Evolutionary conservation across 2,329 filamentous ascomycete genomes (phyloP), one percentile per base, ranked within the genome.

Genomic region (Coniochaeta sp.): DNA sequence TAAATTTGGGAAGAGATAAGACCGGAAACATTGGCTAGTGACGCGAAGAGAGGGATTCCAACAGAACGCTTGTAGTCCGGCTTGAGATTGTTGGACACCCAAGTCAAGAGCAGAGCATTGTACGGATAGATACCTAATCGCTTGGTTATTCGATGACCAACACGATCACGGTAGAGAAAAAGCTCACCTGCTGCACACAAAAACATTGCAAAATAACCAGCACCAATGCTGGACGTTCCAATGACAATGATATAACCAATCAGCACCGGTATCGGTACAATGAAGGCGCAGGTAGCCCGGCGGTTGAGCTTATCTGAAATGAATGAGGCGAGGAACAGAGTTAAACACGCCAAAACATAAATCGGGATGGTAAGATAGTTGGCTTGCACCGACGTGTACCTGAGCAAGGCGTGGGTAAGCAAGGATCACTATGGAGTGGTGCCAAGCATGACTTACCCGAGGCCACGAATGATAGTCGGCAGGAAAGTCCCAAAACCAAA

Each of bases 11-110:
- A 42, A 4, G 59, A 34, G 9, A 61, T 44, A 24, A 62, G n/a
- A 17, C 61, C 61, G 3, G 50, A 55, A 52, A 54, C 62, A 54
- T 65, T 65, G 1, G 62, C 62, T 1, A 65, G 62, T 17, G 57
- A 60, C 24, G 61, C 58, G 32, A 61, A 60, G n/a, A 65, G 58
- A 6, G 62, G 62, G 0, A 61, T 59, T 0, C 60, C 61, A 22
- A 63, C 57, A 2, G 63, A 61, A 4, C 63, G 62, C 40, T 65
- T 65, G 16, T 61, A 63, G 52, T 65, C 62, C 2, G 62, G 60
- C 0, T 58, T 57, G 8, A 63, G 57, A 4, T 62, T 65, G 4
- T 59, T 63, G 1, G 63, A 57, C 5, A 65, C 56, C 63, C 63
- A 65, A 2, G 62, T 62, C 24, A 63, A 50, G n/a, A 61, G 59